Percentiles rank a stretch among this genome's conserved stretches.
These are phyloP conservation scores for Pachyrhizus erosus DNA, from an alignment of 306 rosid species.

Conservation along the genomic window DNA sequence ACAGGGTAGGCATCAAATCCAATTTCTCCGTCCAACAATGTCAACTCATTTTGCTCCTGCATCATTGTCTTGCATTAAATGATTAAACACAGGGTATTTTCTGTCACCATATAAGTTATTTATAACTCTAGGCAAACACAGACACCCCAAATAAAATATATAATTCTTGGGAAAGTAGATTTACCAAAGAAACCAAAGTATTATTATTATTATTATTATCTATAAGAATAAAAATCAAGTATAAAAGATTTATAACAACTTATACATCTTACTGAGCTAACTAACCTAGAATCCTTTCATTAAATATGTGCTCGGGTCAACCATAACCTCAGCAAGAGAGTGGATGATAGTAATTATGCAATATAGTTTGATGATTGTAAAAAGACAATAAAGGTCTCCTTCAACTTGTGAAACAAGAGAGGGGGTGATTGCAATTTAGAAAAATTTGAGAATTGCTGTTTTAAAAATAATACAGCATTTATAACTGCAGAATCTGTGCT, in stretches of 20 bases:
- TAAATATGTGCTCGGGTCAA: neutral
- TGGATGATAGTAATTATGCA: neutral
- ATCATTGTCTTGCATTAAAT: constrained; percentile 33
- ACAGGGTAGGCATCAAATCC: constrained; percentile 65
- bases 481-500: constrained; percentile 18
- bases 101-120: neutral
- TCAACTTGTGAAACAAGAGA: neutral
- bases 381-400: neutral
- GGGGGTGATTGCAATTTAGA: neutral
- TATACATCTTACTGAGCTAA: no score
- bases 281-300: no score
- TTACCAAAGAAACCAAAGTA: neutral
- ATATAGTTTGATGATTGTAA: neutral
- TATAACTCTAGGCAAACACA: neutral
- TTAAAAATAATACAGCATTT: neutral
- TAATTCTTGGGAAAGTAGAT: neutral
- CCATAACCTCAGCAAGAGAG: neutral
- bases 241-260: no score
- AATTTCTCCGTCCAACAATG: constrained; percentile 62
- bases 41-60: constrained; percentile 73
- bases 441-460: neutral
- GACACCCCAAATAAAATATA: neutral
- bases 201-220: no score
- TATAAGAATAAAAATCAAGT: no score
- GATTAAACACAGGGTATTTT: neutral